Evolutionary conservation across 306 rosid species (phyloP).

Genomic region (Castanea sativa): DNA sequence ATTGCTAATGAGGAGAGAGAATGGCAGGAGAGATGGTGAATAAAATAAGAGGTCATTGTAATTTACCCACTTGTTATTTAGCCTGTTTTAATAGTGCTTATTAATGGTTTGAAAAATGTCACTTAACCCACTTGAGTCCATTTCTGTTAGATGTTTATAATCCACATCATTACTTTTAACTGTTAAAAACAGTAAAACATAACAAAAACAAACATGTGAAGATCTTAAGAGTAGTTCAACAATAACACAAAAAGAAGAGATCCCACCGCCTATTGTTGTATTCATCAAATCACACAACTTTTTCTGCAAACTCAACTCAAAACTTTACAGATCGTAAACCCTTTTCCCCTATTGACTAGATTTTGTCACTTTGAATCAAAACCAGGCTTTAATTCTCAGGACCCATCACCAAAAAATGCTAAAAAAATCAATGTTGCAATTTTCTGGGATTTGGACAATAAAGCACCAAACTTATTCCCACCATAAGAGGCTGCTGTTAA

Average conservation of each 20-base stretch:
- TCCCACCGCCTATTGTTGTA: constrained; percentile 21
- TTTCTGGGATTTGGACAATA: constrained; percentile 85
- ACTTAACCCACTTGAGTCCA: rapidly evolving
- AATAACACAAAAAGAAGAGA: neutral
- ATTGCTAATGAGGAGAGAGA: too few species aligned
- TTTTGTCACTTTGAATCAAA: constrained; percentile 28
- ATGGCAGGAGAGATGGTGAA: too few species aligned
- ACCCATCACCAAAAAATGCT: constrained; percentile 17
- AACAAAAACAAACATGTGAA: too few species aligned
- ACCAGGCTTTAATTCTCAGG: neutral
- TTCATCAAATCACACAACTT: constrained; percentile 32
- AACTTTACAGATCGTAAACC: constrained; percentile 2
- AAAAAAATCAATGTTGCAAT: constrained; percentile 50
- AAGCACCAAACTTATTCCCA: neutral
- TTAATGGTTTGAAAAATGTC: rapidly evolving
- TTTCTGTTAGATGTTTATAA: too few species aligned
- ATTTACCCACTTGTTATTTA: too few species aligned
- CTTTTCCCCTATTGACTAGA: constrained; percentile 13
- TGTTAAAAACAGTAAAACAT: too few species aligned
- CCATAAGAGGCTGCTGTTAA: constrained; percentile 34
- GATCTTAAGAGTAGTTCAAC: too few species aligned
- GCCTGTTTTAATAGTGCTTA: too few species aligned
- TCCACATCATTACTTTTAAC: too few species aligned
- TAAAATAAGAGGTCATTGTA: too few species aligned
- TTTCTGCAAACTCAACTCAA: constrained; percentile 3